These are phyloP conservation scores for Suhomyces ambrosiae DNA, from an alignment of 1,139 yeast species.

Conservation along the genomic window DNA sequence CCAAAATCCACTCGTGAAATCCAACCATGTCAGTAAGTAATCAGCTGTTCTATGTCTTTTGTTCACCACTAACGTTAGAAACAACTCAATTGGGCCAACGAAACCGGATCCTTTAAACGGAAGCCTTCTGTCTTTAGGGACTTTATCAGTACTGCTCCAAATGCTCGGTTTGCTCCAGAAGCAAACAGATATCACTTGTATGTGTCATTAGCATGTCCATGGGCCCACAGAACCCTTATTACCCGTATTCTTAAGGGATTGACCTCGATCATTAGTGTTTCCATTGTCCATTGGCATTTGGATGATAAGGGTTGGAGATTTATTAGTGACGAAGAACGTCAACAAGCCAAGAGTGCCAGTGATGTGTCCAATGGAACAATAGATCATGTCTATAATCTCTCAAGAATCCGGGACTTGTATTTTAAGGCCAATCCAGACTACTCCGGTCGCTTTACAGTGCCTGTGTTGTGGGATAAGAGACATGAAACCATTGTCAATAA, in stretches of 20 bases:
- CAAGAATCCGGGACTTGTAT: conserved; percentile 70
- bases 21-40: conserved; percentile 5
- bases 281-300: conserved; percentile 89
- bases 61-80: conserved; percentile 16
- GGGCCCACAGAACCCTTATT: conserved; percentile 90
- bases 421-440: conserved; percentile 75
- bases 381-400: conserved; percentile 64
- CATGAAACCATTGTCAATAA: conserved; percentile 81
- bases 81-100: conserved; percentile 49
- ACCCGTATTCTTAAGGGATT: conserved; percentile 80
- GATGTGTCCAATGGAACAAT: conserved; percentile 56
- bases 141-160: conserved; percentile 58
- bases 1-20: not conserved
- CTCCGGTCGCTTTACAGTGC: conserved; percentile 84
- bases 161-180: conserved; percentile 71
- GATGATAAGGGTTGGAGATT: conserved; percentile 89
- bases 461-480: conserved; percentile 89
- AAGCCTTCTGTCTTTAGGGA: conserved; percentile 53
- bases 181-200: conserved; percentile 82
- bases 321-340: conserved; percentile 33
- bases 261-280: conserved; percentile 57
- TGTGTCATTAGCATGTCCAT: conserved; percentile 89
- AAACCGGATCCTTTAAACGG: conserved; percentile 41
- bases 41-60: not conserved
- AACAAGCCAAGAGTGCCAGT: conserved; percentile 28